Base-by-base conservation (phyloP, 2,329 filamentous ascomycete genomes). In the Stylonectria norvegica region DNA sequence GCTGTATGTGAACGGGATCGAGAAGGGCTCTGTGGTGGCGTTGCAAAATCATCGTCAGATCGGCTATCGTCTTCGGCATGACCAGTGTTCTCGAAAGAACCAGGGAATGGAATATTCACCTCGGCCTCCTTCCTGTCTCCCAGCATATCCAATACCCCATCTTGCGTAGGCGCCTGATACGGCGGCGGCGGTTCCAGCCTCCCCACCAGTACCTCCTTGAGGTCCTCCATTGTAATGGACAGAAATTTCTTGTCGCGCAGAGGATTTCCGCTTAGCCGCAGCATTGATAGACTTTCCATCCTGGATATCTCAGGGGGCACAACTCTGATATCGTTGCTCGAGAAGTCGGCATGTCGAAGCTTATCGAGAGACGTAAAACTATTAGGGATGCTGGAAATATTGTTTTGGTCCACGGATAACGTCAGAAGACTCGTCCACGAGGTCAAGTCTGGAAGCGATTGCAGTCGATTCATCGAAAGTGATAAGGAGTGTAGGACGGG, bases 201-300 rank as follows among this genome's bases (percentile, higher is more conserved):
- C 23, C 75, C 75, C 15, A 78, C 75, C 30, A 96, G 67, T 30
- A 83, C 79, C 29, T 78, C 76, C 64, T 95, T 95, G 47, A 97
- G 70, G 38, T 93, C 86, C 11, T 89, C 85, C 0, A 86, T 89
- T 16, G 77, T 76, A 67, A 94, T 86, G 1, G 79, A 85, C 11
- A 90, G 71, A 52, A 93, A 89, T 60, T 89, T 95, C 60, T 86
- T 89, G 60, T 96, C 89, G 11, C 86, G 77, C 11, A 98, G 69
- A 1, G 93, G 93, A 56, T 98, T 98, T n/a, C 89, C 89, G 30
- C 82, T 83, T 20, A 98, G 71, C 4, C 83, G 81, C 29, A 97
- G 76, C 59, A 83, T 83, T 15, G 81, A 75, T 8, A 98, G 68
- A 31, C 68, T 81, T 5, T 88, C 80, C 89, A 97, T 95, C 18